Evolutionary conservation across 2,329 filamentous ascomycete genomes (phyloP).

Genomic region (Alternaria sp.): DNA sequence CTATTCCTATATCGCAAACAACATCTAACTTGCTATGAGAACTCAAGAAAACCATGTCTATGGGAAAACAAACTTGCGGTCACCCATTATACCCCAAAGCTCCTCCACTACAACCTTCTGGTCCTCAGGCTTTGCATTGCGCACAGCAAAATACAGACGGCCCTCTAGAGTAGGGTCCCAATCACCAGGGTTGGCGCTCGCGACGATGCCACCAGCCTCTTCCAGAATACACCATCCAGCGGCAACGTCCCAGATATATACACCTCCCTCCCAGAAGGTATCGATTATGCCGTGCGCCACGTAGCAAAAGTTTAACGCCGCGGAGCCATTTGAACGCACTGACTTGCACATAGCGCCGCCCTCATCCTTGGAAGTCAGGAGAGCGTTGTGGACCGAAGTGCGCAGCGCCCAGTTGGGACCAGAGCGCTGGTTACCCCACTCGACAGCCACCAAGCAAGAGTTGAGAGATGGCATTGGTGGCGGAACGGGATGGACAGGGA

Average conservation of each 20-base stretch:
- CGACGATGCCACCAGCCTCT: conserved; percentile 51
- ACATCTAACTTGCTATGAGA: background rate
- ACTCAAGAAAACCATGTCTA: background rate
- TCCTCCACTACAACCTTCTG: conserved; percentile 47
- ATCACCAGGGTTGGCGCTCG: conserved; percentile 47
- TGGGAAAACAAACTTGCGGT: conserved; percentile 41
- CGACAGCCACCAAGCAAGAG: conserved; percentile 46
- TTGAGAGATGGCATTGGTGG: conserved; percentile 41
- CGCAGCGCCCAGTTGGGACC: conserved; percentile 51
- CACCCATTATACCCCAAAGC: conserved; percentile 50
- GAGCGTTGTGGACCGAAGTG: conserved; percentile 36
- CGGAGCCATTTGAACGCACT: conserved; percentile 48
- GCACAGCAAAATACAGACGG: conserved; percentile 47
- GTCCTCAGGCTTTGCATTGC: conserved; percentile 41
- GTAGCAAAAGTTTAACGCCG: conserved; percentile 52
- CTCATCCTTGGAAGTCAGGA: conserved; percentile 39
- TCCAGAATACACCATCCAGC: conserved; percentile 52
- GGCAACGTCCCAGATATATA: conserved; percentile 50
- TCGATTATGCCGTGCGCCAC: conserved; percentile 50
- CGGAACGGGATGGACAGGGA: conserved; percentile 42
- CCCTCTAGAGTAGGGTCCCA: conserved; percentile 50
- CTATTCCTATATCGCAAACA: background rate
- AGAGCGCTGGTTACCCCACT: conserved; percentile 51
- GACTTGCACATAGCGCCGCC: conserved; percentile 49
- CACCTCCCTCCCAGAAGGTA: conserved; percentile 51